These are phyloP conservation scores for Thielaviopsis populi DNA, from an alignment of 2,329 filamentous ascomycete genomes.

Conservation along the genomic window DNA sequence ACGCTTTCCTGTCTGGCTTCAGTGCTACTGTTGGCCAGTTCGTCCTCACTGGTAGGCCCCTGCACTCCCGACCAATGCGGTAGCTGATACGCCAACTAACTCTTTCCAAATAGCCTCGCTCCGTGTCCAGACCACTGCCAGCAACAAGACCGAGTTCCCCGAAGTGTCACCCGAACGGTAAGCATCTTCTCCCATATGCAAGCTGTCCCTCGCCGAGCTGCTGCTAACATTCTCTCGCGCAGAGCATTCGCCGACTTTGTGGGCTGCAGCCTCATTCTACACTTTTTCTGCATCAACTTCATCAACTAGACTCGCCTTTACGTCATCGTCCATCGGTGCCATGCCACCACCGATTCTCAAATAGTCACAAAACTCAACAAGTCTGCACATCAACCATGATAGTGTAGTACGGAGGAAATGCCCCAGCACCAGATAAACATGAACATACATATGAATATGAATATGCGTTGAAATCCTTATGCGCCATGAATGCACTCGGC, in stretches of 20 bases:
- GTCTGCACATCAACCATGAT: neutral
- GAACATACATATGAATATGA: slow-evolving; percentile 6
- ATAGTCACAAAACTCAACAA: neutral
- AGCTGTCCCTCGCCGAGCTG: neutral
- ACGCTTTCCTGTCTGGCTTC: slow-evolving; percentile 94
- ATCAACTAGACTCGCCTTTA: slow-evolving; percentile 58
- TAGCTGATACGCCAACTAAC: neutral
- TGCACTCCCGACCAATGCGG: neutral
- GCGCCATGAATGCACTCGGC: neutral
- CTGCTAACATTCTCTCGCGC: slow-evolving; percentile 4
- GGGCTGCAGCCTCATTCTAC: slow-evolving; percentile 84
- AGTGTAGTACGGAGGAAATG: slow-evolving; percentile 1
- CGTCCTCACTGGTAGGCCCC: slow-evolving; percentile 64
- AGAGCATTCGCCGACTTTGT: slow-evolving; percentile 95
- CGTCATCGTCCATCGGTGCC: neutral
- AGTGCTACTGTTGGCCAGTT: slow-evolving; percentile 91
- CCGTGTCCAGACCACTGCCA: slow-evolving; percentile 78
- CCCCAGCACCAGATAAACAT: slow-evolving; percentile 3
- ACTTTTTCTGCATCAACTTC: slow-evolving; percentile 99
- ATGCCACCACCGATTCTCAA: neutral
- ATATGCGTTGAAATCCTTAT: slow-evolving; percentile 1
- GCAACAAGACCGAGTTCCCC: slow-evolving; percentile 65
- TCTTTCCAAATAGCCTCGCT: slow-evolving; percentile 40
- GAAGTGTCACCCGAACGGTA: slow-evolving; percentile 69
- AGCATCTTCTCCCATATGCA: slow-evolving; percentile 17